phyloP scores from a whole-genome alignment of 73 alveolate genomes.

The Paramecium bursaria region DNA sequence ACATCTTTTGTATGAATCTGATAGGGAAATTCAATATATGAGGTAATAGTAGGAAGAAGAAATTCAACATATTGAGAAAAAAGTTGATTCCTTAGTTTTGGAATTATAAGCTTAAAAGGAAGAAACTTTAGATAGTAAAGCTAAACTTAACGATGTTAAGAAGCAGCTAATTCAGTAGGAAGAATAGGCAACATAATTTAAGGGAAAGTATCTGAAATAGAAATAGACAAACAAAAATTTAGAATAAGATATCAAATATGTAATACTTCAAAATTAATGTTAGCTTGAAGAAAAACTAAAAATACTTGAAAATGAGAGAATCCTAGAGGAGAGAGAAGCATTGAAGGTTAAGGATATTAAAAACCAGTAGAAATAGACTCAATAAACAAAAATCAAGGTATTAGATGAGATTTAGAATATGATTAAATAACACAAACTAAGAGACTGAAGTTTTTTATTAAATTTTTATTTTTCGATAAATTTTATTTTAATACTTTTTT shows the following conservation, averaged over 20 bases:
- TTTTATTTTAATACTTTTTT: too few relatives aligned
- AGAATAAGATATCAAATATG: conserved; percentile 23
- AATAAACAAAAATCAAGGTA: conserved; percentile 29
- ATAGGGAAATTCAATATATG: conserved; percentile 29
- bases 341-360: conserved; percentile 14
- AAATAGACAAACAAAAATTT: conserved; percentile 25
- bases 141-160: not conserved
- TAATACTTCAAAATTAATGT: not conserved
- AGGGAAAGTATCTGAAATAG: conserved; percentile 27
- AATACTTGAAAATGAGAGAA: conserved; percentile 41
- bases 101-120: conserved; percentile 38
- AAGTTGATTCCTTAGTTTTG: conserved; percentile 39
- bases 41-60: conserved; percentile 53
- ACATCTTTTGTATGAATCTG: conserved; percentile 14
- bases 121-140: conserved; percentile 21
- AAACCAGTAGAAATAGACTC: conserved; percentile 4
- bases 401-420: conserved; percentile 53
- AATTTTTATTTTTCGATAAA: too few relatives aligned
- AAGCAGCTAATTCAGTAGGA: conserved; percentile 6
- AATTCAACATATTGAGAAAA: conserved; percentile 45
- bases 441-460: too few relatives aligned
- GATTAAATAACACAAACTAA: conserved; percentile 52
- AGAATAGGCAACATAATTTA: conserved; percentile 35
- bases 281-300: conserved; percentile 52
- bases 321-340: conserved; percentile 51